Conservation (phyloP, 2,329 filamentous ascomycete genomes). For the Neophaeococcomyces mojaviensis region DNA sequence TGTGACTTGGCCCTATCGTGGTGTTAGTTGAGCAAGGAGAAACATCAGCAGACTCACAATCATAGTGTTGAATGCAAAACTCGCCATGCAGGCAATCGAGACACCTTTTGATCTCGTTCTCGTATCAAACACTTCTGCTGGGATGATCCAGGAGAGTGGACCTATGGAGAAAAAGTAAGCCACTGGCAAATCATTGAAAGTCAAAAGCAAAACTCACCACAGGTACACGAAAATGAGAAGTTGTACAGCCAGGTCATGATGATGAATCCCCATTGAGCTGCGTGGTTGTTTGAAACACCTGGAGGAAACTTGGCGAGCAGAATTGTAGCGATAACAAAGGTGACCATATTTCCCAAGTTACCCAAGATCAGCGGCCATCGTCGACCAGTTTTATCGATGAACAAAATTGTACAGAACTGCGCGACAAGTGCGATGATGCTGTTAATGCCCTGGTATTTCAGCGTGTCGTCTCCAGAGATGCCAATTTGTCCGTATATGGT, state of each 20-base stretch:
- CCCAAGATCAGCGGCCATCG: conserved; percentile 65
- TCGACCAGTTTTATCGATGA: conserved; percentile 61
- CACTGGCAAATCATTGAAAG: too few species aligned
- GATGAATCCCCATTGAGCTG: conserved; percentile 67
- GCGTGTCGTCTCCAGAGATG: conserved; percentile 55
- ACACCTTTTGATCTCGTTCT: conserved; percentile 68
- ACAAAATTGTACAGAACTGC: conserved; percentile 59
- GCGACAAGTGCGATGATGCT: conserved; percentile 62
- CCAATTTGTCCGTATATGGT: conserved; percentile 61
- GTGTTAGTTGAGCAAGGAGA: conserved; percentile 1
- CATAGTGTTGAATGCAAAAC: conserved; percentile 70
- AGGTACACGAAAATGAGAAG: conserved; percentile 65
- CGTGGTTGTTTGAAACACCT: conserved; percentile 41
- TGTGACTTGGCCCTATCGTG: conserved; percentile 50
- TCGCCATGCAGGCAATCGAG: conserved; percentile 64
- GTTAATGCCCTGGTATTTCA: conserved; percentile 70
- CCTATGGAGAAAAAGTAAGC: conserved; percentile 40
- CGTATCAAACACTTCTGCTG: conserved; percentile 70
- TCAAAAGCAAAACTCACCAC: conserved; percentile 36
- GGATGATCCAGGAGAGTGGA: conserved; percentile 54
- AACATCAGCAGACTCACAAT: conserved; percentile 39
- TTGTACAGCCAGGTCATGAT: conserved; percentile 73
- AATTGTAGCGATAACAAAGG: conserved; percentile 61
- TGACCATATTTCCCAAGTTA: conserved; percentile 63
- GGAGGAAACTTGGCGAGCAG: conserved; percentile 57